These are phyloP conservation scores for Choiromyces venosus DNA, from an alignment of 495 filamentous ascomycete species.

Conservation along the genomic window DNA sequence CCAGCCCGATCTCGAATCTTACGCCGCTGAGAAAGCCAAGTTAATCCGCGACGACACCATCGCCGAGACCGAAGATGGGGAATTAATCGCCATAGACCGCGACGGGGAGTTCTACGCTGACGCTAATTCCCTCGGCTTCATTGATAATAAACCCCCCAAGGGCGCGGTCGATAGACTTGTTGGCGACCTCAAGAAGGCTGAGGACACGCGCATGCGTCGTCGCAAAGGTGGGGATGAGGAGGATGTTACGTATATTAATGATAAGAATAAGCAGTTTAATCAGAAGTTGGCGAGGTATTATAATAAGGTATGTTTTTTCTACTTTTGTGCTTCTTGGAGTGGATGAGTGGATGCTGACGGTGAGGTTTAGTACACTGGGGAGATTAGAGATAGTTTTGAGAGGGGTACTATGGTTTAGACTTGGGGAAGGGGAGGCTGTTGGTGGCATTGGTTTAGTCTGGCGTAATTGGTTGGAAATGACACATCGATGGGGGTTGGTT, in stretches of 20 bases:
- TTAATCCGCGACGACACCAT: constrained; percentile 86
- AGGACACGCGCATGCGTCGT: constrained; percentile 79
- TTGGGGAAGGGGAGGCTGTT: background rate
- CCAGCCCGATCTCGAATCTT: constrained; percentile 65
- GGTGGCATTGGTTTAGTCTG: background rate
- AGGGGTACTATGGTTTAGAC: constrained; percentile 82
- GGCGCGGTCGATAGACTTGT: constrained; percentile 88
- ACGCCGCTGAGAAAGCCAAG: constrained; percentile 78
- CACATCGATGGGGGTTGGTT: background rate
- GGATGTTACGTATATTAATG: constrained; percentile 98
- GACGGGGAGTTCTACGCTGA: constrained; percentile 85
- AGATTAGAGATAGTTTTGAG: constrained; percentile 97
- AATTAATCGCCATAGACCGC: constrained; percentile 87
- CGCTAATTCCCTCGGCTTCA: constrained; percentile 71
- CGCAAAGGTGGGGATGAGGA: constrained; percentile 67
- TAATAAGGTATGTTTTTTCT: constrained; percentile 63
- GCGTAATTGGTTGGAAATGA: background rate
- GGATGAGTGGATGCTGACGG: constrained; percentile 41
- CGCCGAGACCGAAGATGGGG: constrained; percentile 87
- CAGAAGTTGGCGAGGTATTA: constrained; percentile 92
- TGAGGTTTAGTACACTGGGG: constrained; percentile 68
- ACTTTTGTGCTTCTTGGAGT: background rate
- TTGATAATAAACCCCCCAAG: constrained; percentile 80
- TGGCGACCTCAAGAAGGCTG: constrained; percentile 75
- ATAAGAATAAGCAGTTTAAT: constrained; percentile 99